Evolutionary conservation across 2,329 filamentous ascomycete genomes (phyloP).

Genomic region (Fusarium sp.): DNA sequence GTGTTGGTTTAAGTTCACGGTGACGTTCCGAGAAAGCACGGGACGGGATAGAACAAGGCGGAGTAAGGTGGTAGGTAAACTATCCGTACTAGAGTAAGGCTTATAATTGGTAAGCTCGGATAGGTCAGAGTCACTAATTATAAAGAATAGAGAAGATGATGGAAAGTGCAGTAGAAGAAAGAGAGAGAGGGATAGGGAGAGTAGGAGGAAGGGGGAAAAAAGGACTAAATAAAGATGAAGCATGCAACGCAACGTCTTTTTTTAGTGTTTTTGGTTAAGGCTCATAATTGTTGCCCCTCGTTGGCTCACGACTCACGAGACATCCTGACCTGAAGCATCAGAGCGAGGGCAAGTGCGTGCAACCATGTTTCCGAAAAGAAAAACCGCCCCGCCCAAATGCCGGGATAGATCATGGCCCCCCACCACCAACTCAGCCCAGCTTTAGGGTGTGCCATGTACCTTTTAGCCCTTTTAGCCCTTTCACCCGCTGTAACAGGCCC

Average conservation of each 20-base stretch:
- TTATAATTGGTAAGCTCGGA: neutral
- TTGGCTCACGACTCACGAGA: slow-evolving; percentile 43
- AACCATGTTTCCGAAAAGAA: slow-evolving; percentile 36
- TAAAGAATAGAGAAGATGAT: slow-evolving; percentile 11
- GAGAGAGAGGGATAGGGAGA: slow-evolving; percentile 5
- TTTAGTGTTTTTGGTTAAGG: slow-evolving; percentile 31
- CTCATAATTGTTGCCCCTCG: slow-evolving; percentile 42
- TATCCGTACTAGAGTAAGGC: neutral
- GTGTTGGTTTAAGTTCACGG: neutral
- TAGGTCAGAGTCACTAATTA: slow-evolving; percentile 20
- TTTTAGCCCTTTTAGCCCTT: neutral
- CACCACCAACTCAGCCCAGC: slow-evolving; percentile 27
- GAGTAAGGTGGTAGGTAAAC: slow-evolving; percentile 10
- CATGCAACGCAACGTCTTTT: slow-evolving; percentile 27
- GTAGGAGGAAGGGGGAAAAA: neutral
- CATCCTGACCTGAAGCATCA: slow-evolving; percentile 25
- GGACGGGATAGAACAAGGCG: slow-evolving; percentile 15
- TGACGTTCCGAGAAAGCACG: slow-evolving; percentile 6
- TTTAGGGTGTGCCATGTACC: neutral
- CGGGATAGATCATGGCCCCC: slow-evolving; percentile 10
- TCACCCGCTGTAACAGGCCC: no score
- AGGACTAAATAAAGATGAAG: slow-evolving; percentile 5
- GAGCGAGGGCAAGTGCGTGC: slow-evolving; percentile 17
- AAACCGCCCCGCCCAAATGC: slow-evolving; percentile 20
- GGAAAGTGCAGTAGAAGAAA: slow-evolving; percentile 7